phyloP scores from a whole-genome alignment of 495 filamentous ascomycete species.

The Lasiosphaeriaceae sp. region DNA sequence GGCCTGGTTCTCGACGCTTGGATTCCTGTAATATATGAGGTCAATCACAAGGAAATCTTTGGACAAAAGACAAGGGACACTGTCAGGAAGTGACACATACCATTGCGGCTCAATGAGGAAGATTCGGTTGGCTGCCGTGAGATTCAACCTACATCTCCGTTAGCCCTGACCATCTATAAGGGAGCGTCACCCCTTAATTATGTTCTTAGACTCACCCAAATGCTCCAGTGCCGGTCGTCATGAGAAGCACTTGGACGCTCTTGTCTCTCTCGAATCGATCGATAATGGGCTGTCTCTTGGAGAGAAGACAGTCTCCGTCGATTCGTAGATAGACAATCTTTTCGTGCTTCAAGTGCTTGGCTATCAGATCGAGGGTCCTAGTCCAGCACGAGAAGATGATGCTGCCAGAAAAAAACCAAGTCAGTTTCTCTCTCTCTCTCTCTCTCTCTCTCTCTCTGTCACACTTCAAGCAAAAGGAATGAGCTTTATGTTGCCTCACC shows the following conservation, averaged over 20 bases:
- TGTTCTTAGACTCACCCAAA: constrained; percentile 42
- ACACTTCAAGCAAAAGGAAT: not conserved
- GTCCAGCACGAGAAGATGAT: constrained; percentile 55
- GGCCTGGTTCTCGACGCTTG: constrained; percentile 50
- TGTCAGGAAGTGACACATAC: not conserved
- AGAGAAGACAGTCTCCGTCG: constrained; percentile 29
- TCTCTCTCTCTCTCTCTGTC: too few species aligned
- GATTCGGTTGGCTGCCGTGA: constrained; percentile 44
- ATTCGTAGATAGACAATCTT: constrained; percentile 25
- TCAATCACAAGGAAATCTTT: too few species aligned
- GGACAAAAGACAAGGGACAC: not conserved
- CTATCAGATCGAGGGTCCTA: constrained; percentile 38
- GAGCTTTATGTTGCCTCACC: not conserved
- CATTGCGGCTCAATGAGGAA: constrained; percentile 50
- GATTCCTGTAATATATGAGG: constrained; percentile 54
- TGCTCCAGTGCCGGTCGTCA: constrained; percentile 51
- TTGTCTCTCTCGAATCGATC: constrained; percentile 7
- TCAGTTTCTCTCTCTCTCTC: constrained; percentile 7
- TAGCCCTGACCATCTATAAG: too few species aligned
- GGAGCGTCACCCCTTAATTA: too few species aligned
- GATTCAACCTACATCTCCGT: constrained; percentile 36
- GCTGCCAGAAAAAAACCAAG: constrained; percentile 19
- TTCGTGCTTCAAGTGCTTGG: constrained; percentile 9
- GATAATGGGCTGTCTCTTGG: constrained; percentile 27
- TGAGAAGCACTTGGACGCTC: constrained; percentile 37